These are phyloP conservation scores for Wickerhamiella domercqiae DNA, from an alignment of 805 yeast species.

Conservation along the genomic window DNA sequence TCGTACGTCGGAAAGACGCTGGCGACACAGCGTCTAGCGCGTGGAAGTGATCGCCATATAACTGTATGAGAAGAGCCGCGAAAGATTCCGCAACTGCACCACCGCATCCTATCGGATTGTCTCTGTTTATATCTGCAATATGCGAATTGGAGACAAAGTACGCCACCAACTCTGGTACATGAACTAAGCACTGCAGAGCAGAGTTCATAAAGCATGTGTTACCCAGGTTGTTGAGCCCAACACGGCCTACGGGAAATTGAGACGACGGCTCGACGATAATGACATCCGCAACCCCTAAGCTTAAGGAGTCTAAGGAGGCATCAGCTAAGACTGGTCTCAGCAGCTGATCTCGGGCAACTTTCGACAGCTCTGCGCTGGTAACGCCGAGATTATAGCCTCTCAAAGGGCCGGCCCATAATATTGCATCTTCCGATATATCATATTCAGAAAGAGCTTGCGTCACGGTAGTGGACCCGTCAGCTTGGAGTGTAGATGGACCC, in stretches of 20 bases:
- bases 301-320: constrained; percentile 5
- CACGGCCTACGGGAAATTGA: constrained; percentile 85
- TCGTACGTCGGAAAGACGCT: constrained; percentile 55
- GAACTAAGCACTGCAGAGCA: constrained; percentile 68
- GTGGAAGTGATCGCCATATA: constrained; percentile 28
- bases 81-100: constrained; percentile 73
- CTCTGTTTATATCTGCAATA: constrained; percentile 47
- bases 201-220: constrained; percentile 92
- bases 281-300: constrained; percentile 5
- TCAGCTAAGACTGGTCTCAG: neutral
- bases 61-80: constrained; percentile 46
- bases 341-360: no score
- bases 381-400: no score
- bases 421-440: no score
- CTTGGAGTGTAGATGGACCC: no score
- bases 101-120: constrained; percentile 72
- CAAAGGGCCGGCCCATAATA: no score
- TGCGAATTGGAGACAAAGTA: constrained; percentile 50
- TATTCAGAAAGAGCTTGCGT: no score
- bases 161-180: constrained; percentile 50
- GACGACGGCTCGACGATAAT: constrained; percentile 37
- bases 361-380: no score
- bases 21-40: constrained; percentile 35
- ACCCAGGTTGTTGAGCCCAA: constrained; percentile 64
- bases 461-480: no score